Evolutionary conservation across 2,329 filamentous ascomycete species (phyloP), one percentile per base, ranked within the genome.

Genomic region (Aspergillus chevalieri): DNA sequence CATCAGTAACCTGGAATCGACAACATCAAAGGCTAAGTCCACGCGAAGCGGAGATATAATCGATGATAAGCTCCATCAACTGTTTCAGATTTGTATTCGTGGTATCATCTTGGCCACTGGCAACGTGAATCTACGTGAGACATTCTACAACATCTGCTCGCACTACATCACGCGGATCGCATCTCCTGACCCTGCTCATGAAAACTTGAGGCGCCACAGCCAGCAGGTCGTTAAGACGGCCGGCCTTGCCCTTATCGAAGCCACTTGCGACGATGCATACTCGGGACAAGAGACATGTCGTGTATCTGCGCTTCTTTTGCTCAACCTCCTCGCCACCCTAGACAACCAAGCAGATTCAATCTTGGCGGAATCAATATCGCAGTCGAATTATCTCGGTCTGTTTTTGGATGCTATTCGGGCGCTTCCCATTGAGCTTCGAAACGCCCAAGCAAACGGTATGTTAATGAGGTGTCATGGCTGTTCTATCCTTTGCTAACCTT

Each of bases 181-280:
- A 21, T 59, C 61, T 1, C 72, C 71, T 44, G 66, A 76, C 6
- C 76, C 81, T 45, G 74, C 78, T 36, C 70, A 78, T 47, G 72
- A 74, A 8, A 64, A 67, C 10, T 63, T 73, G 47, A 70, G 68
- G 21, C 69, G 70, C 43, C 78, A 83, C 52, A 82, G 72, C 44
- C 77, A 83, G 38, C 80, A 87, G 64, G 85, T 87, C 1, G 79
- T 94, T 57, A 89, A 88, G 66, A 82, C 85, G 4, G 84, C 89
- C 42, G 91, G 93, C 36, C 87, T 89, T 60, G 80, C 87, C 48
- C 76, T 97, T 36, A 80, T 97, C 52, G 89, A 92, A 59, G 83
- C 89, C 22, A 78, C 96, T 41, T 96, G 91, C 64, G 93, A 98
- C 62, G 93, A 98, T 72, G 91, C 90, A 17, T 92, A 91, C 66